Conservation (phyloP, 2,329 filamentous ascomycete genomes). For the Colletotrichum noveboracense region DNA sequence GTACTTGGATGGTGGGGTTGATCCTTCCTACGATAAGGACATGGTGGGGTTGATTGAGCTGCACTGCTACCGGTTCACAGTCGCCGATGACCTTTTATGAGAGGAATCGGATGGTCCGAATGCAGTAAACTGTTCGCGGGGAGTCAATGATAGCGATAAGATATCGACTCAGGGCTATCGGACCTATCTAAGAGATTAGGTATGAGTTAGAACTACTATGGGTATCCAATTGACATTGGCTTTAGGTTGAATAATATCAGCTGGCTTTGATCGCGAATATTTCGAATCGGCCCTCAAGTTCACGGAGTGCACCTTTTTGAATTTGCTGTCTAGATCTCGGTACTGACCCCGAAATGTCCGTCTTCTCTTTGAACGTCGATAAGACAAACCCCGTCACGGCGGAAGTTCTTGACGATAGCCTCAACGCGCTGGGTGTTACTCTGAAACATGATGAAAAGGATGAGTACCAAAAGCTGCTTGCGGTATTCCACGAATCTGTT, state of each 20-base stretch:
- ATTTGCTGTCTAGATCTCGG: neutral
- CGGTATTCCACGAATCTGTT: constrained; percentile 7
- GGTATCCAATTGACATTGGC: neutral
- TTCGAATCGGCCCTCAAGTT: neutral
- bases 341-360: neutral
- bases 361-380: constrained; percentile 5
- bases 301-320: neutral
- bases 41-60: neutral
- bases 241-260: neutral
- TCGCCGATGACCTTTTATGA: neutral
- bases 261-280: neutral
- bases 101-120: neutral
- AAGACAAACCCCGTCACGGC: neutral
- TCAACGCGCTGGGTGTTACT: neutral
- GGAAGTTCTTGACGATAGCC: neutral
- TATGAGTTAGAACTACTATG: neutral
- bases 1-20: neutral
- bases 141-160: neutral
- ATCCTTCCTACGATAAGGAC: neutral
- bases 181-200: neutral
- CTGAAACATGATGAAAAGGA: neutral
- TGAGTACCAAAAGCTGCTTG: constrained; percentile 3
- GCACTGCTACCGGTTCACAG: neutral
- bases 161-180: neutral
- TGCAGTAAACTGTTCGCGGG: neutral